Percentiles rank a stretch among this genome's conserved stretches.
Evolutionary conservation across 371 early-diverging fungal genomes (phyloP).

Genomic region (Capillidium heterosporum): DNA sequence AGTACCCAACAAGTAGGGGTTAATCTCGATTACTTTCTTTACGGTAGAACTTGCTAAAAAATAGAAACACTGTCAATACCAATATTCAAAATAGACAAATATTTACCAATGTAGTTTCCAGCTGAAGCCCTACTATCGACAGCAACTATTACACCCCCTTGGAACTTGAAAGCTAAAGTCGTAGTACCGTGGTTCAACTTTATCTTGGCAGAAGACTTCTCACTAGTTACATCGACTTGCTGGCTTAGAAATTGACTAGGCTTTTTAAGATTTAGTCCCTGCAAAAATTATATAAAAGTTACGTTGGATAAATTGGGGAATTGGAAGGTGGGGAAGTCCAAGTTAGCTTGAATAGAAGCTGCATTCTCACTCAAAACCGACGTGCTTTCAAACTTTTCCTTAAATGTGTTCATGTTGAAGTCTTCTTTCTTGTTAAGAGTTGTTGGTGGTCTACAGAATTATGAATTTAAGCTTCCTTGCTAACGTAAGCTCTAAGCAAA

Average conservation of each 20-base stretch:
- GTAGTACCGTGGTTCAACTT: slow-evolving; percentile 98
- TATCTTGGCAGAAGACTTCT: slow-evolving; percentile 32
- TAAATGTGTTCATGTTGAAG: background rate
- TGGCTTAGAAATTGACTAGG: slow-evolving; percentile 40
- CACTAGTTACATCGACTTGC: slow-evolving; percentile 36
- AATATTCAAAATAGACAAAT: background rate
- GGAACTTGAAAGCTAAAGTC: slow-evolving; percentile 96
- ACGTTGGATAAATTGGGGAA: background rate
- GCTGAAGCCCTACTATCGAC: slow-evolving; percentile 99
- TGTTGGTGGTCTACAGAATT: no score
- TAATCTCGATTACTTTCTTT: slow-evolving; percentile 99
- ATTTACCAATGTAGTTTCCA: slow-evolving; percentile 92
- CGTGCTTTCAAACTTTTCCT: background rate
- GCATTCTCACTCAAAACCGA: background rate
- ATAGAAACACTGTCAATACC: background rate
- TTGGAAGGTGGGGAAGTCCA: background rate
- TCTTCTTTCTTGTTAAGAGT: no score
- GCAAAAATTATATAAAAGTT: background rate
- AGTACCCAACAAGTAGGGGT: slow-evolving; percentile 96
- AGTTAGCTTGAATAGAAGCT: background rate
- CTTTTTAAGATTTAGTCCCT: slow-evolving; percentile 13
- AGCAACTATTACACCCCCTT: slow-evolving; percentile 94
- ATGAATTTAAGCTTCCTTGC: no score
- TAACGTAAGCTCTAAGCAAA: no score
- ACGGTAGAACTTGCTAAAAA: slow-evolving; percentile 86